Base-by-base conservation (phyloP, 441 rosid species). In the Jatropha multifida region DNA sequence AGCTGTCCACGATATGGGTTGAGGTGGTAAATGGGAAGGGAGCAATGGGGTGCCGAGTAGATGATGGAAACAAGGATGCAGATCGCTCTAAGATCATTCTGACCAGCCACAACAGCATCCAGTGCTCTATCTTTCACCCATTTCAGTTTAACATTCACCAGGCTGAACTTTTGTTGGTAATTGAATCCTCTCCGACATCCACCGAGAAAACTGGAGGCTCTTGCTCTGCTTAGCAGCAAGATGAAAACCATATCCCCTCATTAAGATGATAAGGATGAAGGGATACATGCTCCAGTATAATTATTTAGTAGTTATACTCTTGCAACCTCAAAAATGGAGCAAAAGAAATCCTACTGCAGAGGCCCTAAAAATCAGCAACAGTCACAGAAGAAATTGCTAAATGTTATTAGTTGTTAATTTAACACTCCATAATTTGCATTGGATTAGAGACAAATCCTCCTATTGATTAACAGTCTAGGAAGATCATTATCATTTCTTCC, bases 61-160 rank as follows among this genome's bases (percentile, higher is more conserved):
- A 94, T 83, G 38, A 89, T 69, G 14, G 92, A 89, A 54, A 86
- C 82, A 61, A 94, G 93, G 68, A 67, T 73, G 77, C 85, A 88
- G 14, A 83, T 88, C 15, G 98, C 97, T 83, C 67, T 92, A 37
- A 92, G 87, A 74, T 90, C 86, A 52, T 76, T 81, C 71, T 92
- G 91, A 62, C 86, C 84, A 62, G 78, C 76, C 56, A 89, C 89
- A 13, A 84, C 90, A 23, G 81, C 83, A 75, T 94, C 98, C 9
- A 94, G 84, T 5, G 82, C 82, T 32, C 80, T 85, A 79, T 94
- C 97, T 82, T 94, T 94, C 10, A 74, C 97, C 98, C 98, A 90
- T 86, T 92, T 92, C 68, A 94, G 70, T 78, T 92, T 94, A 0
- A 94, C 89, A 69, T 94, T 92, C 65, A 94, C 96, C 55, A 94